Evolutionary conservation across 441 rosid genomes (phyloP).

Genomic region (Bocquillonia castaneifolia): DNA sequence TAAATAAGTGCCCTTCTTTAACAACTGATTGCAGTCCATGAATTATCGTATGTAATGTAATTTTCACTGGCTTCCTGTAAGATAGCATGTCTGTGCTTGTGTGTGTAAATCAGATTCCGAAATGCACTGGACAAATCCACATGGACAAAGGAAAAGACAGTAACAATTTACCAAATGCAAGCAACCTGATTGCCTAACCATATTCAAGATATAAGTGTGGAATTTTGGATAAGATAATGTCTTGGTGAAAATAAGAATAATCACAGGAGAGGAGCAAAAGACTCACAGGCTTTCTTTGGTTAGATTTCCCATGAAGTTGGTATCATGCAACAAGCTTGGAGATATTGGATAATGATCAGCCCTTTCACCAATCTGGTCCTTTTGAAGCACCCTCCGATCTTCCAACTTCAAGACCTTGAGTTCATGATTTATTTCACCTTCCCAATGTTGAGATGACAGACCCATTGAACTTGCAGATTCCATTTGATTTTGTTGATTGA

Average conservation of each 20-base stretch:
- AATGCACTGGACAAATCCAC: background rate
- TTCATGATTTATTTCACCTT: constrained; percentile 59
- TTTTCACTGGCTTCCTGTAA: too few relatives aligned
- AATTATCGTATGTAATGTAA: background rate
- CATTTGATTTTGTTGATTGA: constrained; percentile 42
- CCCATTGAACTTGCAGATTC: constrained; percentile 46
- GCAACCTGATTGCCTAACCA: constrained; percentile 3
- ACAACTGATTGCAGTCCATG: background rate
- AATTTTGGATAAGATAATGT: background rate
- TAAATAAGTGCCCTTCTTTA: background rate
- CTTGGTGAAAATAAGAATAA: background rate
- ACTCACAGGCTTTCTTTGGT: constrained; percentile 88
- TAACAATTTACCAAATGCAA: background rate
- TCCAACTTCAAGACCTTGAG: constrained; percentile 58
- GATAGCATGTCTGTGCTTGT: background rate
- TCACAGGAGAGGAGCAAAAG: constrained; percentile 17
- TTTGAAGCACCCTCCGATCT: constrained; percentile 44
- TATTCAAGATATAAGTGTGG: background rate
- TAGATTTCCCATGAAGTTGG: constrained; percentile 35
- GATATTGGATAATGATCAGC: constrained; percentile 59
- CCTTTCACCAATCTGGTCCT: constrained; percentile 48
- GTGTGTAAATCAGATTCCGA: background rate
- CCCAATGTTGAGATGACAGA: constrained; percentile 63
- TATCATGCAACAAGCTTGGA: constrained; percentile 81
- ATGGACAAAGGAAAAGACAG: background rate